Conservation (phyloP, 331 rosid species). For the Acacia concinna region DNA sequence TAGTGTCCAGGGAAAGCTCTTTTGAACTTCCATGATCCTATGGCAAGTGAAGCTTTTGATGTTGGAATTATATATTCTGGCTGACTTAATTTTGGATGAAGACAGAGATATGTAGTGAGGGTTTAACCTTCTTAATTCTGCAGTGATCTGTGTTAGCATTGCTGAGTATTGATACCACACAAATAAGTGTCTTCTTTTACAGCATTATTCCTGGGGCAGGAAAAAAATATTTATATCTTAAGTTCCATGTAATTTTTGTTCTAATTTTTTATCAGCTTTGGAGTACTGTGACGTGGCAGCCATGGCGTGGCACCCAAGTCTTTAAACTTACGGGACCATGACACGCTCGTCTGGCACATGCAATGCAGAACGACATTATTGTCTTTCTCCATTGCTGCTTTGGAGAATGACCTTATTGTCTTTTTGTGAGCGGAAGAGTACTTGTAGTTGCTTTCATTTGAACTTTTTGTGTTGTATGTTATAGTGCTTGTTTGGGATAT, state of each 20-base stretch:
- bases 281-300: neutral
- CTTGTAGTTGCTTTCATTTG: neutral
- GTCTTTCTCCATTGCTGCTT: too few relatives aligned
- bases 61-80: slow-evolving; percentile 30
- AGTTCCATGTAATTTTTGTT: slow-evolving; percentile 10
- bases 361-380: neutral
- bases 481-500: too few relatives aligned
- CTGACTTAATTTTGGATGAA: slow-evolving; percentile 30
- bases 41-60: slow-evolving; percentile 23
- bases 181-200: neutral
- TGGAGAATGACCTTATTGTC: neutral
- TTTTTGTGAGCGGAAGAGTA: neutral
- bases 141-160: slow-evolving; percentile 11
- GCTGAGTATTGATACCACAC: slow-evolving; percentile 13
- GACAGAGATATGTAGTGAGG: slow-evolving; percentile 22
- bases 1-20: neutral
- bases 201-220: slow-evolving; percentile 28
- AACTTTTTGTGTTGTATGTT: neutral
- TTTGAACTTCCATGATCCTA: slow-evolving; percentile 20
- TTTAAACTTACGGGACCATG: neutral
- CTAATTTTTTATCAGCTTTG: neutral
- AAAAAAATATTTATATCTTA: slow-evolving; percentile 11
- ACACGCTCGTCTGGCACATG: neutral
- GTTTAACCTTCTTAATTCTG: slow-evolving; percentile 20
- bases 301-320: neutral